Percentiles rank a stretch among this genome's conserved stretches.
Evolutionary conservation across 495 filamentous ascomycete species (phyloP).

Genomic region (Pseudotulostoma volvatum): DNA sequence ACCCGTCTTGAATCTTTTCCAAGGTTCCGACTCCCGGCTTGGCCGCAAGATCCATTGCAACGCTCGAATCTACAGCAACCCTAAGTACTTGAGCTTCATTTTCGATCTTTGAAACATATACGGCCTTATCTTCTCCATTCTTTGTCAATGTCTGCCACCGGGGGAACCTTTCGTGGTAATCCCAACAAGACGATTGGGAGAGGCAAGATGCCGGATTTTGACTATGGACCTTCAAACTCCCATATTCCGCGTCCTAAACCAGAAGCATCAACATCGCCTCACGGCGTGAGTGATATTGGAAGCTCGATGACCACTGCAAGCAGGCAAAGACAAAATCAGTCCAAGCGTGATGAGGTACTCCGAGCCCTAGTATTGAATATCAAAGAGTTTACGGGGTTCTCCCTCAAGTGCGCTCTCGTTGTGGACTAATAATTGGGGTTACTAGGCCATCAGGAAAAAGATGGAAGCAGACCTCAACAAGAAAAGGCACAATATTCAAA

Average conservation of each 20-base stretch:
- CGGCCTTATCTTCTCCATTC: slow-evolving; percentile 3
- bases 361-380: background rate
- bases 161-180: slow-evolving; percentile 31
- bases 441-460: slow-evolving; percentile 85
- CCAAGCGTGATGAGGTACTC: slow-evolving; percentile 90
- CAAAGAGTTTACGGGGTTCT: background rate
- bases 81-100: background rate
- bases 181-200: slow-evolving; percentile 38
- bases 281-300: slow-evolving; percentile 44
- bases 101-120: slow-evolving; percentile 5
- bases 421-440: slow-evolving; percentile 5
- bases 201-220: slow-evolving; percentile 50
- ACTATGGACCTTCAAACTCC: slow-evolving; percentile 45
- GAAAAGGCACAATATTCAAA: slow-evolving; percentile 65
- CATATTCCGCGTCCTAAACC: slow-evolving; percentile 73
- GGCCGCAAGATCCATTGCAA: too few relatives aligned
- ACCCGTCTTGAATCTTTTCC: too few relatives aligned
- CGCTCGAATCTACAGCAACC: background rate
- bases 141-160: slow-evolving; percentile 41
- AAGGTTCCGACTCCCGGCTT: background rate
- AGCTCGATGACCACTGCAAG: slow-evolving; percentile 51
- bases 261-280: slow-evolving; percentile 38
- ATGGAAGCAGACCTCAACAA: slow-evolving; percentile 96
- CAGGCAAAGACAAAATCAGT: slow-evolving; percentile 79
- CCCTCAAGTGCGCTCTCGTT: slow-evolving; percentile 1